Base-by-base conservation (phyloP, 805 yeast genomes). In the Zygosaccharomyces gambellarensis region DNA sequence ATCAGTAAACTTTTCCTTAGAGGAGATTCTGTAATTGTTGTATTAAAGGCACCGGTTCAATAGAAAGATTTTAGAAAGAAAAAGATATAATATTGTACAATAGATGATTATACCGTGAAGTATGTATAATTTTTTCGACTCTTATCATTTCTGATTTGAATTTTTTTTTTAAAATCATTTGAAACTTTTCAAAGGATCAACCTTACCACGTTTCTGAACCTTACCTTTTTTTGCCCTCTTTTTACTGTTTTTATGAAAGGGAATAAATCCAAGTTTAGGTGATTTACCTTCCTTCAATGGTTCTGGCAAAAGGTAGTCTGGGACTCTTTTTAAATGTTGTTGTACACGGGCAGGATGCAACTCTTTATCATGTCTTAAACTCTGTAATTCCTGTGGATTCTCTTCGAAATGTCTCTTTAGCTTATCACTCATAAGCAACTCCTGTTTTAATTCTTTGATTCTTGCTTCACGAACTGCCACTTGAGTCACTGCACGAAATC, bases 401-500 rank as follows among this genome's bases (percentile, higher is more conserved):
- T 94, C 98, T 68, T 92, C 97, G 65, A 94, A 94, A 70, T 89
- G 96, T 63, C 97, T 79, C 70, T 90, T 89, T 65, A 94, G 78
- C 64, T 88, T 90, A 50, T 89, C 97, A 58, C 95, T 87, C 39
- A 92, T 81, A 54, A 94, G 73, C 65, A 94, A 75, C 68, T 94
- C 98, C 57, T 83, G 79, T 67, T 87, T 87, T 67, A 92, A 77
- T 64, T 94, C 99, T 66, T 82, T 86, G 49, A 90, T 78, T 62
- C 98, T 80, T 0, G 98, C 98, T 62, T 94, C 97, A 69, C 97
- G 82, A 23, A 94, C 81, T 0, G 96, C 87, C 8, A 85, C 83
- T 49, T 81, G 81, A 0, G 99, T 94, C 22, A 94, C 95, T 0
- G 98, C 87, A 71, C 98, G 80, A 72, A 92, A 94, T 0, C 96